Evolutionary conservation across 75 land plant species (phyloP).

Genomic region (Gnetum montanum): DNA sequence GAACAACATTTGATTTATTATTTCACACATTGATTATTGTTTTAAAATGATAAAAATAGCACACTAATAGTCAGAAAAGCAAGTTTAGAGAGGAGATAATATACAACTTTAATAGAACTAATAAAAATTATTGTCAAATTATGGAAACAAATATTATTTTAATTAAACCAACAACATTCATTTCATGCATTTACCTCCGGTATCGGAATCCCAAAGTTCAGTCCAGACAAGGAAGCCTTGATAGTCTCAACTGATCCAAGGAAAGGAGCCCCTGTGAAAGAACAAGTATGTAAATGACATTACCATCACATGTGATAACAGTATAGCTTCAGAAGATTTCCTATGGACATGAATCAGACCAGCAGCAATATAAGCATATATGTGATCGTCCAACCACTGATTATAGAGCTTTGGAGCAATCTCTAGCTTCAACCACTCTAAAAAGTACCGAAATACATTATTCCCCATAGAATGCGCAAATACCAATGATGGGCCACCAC

Average conservation of each 20-base stretch:
- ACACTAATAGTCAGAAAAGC: no score
- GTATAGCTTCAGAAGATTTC: neutral
- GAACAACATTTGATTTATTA: no score
- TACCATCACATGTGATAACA: neutral
- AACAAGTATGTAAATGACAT: neutral
- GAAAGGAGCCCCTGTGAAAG: slow-evolving; percentile 69
- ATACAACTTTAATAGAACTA: no score
- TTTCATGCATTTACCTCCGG: slow-evolving; percentile 42
- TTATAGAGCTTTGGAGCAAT: slow-evolving; percentile 81
- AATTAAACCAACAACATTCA: neutral
- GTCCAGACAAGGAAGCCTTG: slow-evolving; percentile 70
- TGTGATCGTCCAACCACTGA: slow-evolving; percentile 90
- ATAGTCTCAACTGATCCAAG: slow-evolving; percentile 84
- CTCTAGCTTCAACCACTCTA: slow-evolving; percentile 98
- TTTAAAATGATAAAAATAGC: no score
- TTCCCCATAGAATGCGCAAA: slow-evolving; percentile 98
- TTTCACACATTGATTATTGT: no score
- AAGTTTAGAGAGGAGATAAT: no score
- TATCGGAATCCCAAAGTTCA: slow-evolving; percentile 90
- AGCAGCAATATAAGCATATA: slow-evolving; percentile 92
- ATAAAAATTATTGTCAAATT: no score
- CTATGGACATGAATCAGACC: slow-evolving; percentile 42
- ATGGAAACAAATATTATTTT: neutral
- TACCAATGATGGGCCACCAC: slow-evolving; percentile 95
- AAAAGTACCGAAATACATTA: slow-evolving; percentile 95